A percentile compares a stretch with the other conserved stretches of the same genome.
Evolutionary conservation across 2,329 filamentous ascomycete species (phyloP).

Genomic region (Arthrobotrys musiformis): DNA sequence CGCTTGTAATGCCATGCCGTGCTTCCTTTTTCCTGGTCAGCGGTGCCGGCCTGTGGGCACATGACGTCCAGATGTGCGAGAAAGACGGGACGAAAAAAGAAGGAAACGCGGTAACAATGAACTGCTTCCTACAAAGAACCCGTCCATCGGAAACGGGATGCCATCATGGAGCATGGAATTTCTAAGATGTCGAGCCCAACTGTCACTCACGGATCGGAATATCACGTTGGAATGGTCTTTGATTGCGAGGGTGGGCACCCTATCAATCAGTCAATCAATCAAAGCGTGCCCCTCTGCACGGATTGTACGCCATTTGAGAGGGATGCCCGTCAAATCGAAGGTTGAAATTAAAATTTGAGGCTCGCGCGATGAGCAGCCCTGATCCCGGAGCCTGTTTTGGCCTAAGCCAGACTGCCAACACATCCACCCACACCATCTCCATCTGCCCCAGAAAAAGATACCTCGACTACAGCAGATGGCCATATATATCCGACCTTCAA

Average conservation of each 20-base stretch:
- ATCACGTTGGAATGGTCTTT: constrained; percentile 13
- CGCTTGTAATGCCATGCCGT: constrained; percentile 1
- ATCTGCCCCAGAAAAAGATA: constrained; percentile 23
- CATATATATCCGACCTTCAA: constrained; percentile 39
- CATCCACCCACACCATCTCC: constrained; percentile 52
- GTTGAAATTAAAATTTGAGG: constrained; percentile 56
- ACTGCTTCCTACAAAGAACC: neutral
- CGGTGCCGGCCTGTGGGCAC: constrained; percentile 28
- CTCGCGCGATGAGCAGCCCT: constrained; percentile 56
- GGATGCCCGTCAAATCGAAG: constrained; percentile 26
- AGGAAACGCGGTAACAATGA: constrained; percentile 41
- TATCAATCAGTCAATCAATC: constrained; percentile 28
- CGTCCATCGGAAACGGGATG: constrained; percentile 13
- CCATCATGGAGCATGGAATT: constrained; percentile 16
- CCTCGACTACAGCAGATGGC: constrained; percentile 10
- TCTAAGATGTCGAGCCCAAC: neutral
- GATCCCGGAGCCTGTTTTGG: constrained; percentile 50
- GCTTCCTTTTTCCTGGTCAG: constrained; percentile 33
- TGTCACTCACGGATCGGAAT: constrained; percentile 11
- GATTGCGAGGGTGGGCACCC: constrained; percentile 33
- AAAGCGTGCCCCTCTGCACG: constrained; percentile 6
- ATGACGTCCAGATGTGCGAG: constrained; percentile 37
- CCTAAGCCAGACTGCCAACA: constrained; percentile 51
- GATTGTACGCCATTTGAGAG: constrained; percentile 26
- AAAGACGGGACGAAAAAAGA: constrained; percentile 38